phyloP scores from a whole-genome alignment of 2,329 filamentous ascomycete species.

The Penicillium glabrum region DNA sequence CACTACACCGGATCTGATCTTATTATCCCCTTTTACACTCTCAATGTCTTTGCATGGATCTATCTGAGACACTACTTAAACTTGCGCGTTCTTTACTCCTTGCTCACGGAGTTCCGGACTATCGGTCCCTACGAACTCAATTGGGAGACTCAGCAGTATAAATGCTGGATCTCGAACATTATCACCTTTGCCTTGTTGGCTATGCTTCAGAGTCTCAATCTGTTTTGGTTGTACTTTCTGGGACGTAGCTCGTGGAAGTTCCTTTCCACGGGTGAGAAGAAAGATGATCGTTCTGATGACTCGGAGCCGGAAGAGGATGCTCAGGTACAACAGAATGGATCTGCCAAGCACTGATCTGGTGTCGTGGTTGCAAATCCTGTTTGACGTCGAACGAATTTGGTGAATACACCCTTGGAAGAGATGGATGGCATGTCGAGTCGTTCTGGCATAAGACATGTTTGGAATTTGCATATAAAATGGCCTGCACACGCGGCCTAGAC shows the following conservation, averaged over 20 bases:
- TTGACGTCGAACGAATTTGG: neutral
- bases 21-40: conserved; percentile 74
- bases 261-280: conserved; percentile 29
- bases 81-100: conserved; percentile 40
- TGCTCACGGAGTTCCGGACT: conserved; percentile 42
- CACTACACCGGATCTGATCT: conserved; percentile 80
- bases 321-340: neutral
- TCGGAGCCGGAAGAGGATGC: conserved; percentile 46
- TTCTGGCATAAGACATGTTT: neutral
- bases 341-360: neutral
- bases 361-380: neutral
- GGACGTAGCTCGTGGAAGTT: conserved; percentile 38
- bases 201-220: conserved; percentile 40
- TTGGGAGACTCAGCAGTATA: conserved; percentile 46
- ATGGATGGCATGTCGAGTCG: neutral
- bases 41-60: conserved; percentile 79
- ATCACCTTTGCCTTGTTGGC: conserved; percentile 42
- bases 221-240: conserved; percentile 44
- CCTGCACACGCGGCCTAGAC: neutral
- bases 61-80: conserved; percentile 76
- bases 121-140: conserved; percentile 43
- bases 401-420: neutral
- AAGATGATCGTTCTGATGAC: conserved; percentile 49
- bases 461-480: too few relatives aligned
- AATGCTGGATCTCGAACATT: conserved; percentile 42